phyloP scores from a whole-genome alignment of 1,284 basidiomycete genomes.

The Cryptococcus depauperatus region DNA sequence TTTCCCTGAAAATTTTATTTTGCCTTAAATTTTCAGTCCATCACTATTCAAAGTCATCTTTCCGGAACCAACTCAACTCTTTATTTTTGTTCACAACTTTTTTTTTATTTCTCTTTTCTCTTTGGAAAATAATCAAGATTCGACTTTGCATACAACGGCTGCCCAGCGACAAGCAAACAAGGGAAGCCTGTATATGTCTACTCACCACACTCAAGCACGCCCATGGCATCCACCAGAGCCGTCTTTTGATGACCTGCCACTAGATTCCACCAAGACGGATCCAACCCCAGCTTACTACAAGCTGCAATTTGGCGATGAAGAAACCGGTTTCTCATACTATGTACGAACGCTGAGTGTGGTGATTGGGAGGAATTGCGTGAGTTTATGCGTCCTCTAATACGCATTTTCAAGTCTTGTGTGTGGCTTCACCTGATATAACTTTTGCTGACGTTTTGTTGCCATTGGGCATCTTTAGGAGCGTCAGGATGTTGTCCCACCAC shows the following conservation, averaged over 20 bases:
- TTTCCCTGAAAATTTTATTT: no score
- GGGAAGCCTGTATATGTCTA: no score
- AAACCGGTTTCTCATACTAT: constrained; percentile 45
- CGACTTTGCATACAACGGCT: no score
- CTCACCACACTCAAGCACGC: no score
- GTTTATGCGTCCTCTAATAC: constrained; percentile 12
- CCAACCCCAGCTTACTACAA: constrained; percentile 46
- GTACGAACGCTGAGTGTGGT: constrained; percentile 42
- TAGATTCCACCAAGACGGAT: constrained; percentile 42
- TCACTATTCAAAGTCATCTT: no score
- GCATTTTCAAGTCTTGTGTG: neutral
- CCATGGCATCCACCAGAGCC: constrained; percentile 37
- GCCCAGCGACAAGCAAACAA: no score
- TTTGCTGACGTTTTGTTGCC: neutral
- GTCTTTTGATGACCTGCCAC: constrained; percentile 38
- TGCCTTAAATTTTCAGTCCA: no score
- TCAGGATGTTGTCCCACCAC: constrained; percentile 21
- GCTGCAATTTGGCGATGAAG: constrained; percentile 43
- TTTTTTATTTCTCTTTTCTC: no score
- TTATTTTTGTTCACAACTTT: no score
- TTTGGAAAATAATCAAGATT: no score
- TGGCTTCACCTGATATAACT: neutral
- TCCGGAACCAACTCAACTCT: no score
- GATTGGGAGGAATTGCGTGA: constrained; percentile 41
- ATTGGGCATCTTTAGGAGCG: no score